phyloP scores from a whole-genome alignment of 2,329 filamentous ascomycete species.

The Cladosporium austrohemisphaericum region DNA sequence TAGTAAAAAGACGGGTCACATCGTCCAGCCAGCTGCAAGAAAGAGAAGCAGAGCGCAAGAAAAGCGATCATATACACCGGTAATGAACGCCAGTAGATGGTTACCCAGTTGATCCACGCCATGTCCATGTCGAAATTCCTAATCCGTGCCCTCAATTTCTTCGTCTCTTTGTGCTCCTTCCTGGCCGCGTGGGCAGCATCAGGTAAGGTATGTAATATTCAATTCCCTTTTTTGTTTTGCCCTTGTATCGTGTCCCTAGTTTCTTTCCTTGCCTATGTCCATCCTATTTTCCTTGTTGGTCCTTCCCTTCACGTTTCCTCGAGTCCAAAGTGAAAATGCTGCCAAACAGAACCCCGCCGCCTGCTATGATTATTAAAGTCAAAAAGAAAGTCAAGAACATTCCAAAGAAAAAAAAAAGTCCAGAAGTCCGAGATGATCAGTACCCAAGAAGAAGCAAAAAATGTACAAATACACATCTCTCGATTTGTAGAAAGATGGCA shows the following conservation, averaged over 20 bases:
- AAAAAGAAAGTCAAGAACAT: background rate
- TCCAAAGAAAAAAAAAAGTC: background rate
- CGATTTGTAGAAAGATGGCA: too few species aligned
- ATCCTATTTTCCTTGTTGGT: background rate
- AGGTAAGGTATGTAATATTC: background rate
- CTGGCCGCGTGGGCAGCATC: too few species aligned
- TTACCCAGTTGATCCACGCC: too few species aligned
- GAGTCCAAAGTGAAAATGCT: background rate
- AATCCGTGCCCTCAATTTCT: background rate
- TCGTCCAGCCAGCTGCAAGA: too few species aligned
- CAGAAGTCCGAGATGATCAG: background rate
- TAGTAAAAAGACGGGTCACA: too few species aligned
- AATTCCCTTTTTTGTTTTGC: background rate
- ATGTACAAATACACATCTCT: slow-evolving; percentile 2
- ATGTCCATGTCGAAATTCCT: too few species aligned
- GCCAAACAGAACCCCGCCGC: slow-evolving; percentile 6
- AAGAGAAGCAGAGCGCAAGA: too few species aligned
- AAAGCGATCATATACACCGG: too few species aligned
- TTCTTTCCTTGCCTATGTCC: background rate
- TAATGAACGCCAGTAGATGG: too few species aligned
- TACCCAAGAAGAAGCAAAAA: too few species aligned
- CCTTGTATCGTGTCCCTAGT: background rate
- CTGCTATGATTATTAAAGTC: slow-evolving; percentile 9
- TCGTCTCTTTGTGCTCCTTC: background rate
- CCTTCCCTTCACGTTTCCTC: too few species aligned